Conservation (phyloP, 768 basidiomycete species). For the Suillus weaverae region DNA sequence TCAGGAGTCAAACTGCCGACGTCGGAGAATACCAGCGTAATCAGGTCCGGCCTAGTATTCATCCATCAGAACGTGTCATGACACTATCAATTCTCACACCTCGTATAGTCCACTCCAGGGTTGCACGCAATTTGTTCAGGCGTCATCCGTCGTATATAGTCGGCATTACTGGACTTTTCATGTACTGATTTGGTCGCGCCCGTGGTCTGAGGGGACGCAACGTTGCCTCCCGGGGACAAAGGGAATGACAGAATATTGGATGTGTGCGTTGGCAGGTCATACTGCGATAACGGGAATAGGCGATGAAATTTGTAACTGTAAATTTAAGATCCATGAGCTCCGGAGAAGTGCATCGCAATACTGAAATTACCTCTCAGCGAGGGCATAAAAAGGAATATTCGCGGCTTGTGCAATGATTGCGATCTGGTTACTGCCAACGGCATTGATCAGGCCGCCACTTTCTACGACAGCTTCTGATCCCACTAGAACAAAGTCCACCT, state of each 20-base stretch:
- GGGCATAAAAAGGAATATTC: conserved; percentile 94
- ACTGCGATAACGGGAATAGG: conserved; percentile 89
- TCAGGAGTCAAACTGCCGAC: conserved; percentile 91
- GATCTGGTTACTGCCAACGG: conserved; percentile 94
- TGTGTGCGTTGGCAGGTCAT: conserved; percentile 84
- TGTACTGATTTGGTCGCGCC: conserved; percentile 6
- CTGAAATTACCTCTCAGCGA: conserved; percentile 75
- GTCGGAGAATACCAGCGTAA: conserved; percentile 92
- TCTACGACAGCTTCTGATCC: conserved; percentile 99
- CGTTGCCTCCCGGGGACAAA: conserved; percentile 26
- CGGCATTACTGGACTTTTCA: conserved; percentile 7
- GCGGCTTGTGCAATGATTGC: conserved; percentile 93
- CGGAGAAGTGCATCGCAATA: conserved; percentile 24
- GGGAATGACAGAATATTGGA: conserved; percentile 74
- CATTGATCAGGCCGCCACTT: conserved; percentile 89
- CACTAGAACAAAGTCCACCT: conserved; percentile 92
- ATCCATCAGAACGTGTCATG: conserved; percentile 23
- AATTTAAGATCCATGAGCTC: conserved; percentile 23
- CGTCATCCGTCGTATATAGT: conserved; percentile 51
- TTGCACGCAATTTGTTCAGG: conserved; percentile 79
- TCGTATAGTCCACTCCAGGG: conserved; percentile 93
- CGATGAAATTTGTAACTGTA: conserved; percentile 95
- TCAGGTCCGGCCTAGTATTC: conserved; percentile 75
- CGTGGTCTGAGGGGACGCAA: conserved; percentile 7
- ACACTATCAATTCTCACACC: conserved; percentile 42